Evolutionary conservation across 2,329 filamentous ascomycete genomes (phyloP).

Genomic region (Hortaea werneckii): DNA sequence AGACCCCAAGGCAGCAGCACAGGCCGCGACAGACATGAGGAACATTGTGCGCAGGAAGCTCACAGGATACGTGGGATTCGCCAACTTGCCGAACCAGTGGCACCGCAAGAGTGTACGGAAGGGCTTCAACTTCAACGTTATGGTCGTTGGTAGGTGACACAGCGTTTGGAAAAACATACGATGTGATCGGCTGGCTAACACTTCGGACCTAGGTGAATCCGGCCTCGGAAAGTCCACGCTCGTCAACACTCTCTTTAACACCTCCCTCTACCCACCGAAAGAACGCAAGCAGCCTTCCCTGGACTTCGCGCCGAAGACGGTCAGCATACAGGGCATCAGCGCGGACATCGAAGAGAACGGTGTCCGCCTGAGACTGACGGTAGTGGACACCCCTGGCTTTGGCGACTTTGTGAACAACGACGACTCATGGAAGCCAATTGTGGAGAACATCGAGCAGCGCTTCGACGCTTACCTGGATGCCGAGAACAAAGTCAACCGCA

Average conservation of each 20-base stretch:
- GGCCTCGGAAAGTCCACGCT: conserved; percentile 97
- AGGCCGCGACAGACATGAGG: conserved; percentile 50
- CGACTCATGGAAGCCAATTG: conserved; percentile 96
- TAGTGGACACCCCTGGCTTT: conserved; percentile 95
- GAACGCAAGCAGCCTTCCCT: conserved; percentile 96
- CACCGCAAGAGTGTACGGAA: conserved; percentile 99
- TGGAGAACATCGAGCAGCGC: conserved; percentile 98
- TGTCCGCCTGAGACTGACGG: conserved; percentile 87
- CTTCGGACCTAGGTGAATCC: conserved; percentile 69
- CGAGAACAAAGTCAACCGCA: conserved; percentile 99
- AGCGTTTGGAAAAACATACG: neutral
- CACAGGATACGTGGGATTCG: conserved; percentile 96
- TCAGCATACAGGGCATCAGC: conserved; percentile 45
- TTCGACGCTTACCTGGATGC: conserved; percentile 97
- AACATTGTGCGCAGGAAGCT: conserved; percentile 98
- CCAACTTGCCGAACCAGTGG: conserved; percentile 99
- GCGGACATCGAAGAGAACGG: conserved; percentile 88
- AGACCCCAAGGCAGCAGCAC: conserved; percentile 49
- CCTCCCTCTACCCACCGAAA: conserved; percentile 94
- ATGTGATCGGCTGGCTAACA: conserved; percentile 1
- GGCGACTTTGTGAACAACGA: conserved; percentile 99
- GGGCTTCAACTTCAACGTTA: conserved; percentile 99
- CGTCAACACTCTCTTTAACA: conserved; percentile 99
- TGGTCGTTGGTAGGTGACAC: conserved; percentile 85
- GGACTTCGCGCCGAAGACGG: conserved; percentile 89